phyloP scores from a whole-genome alignment of 306 rosid genomes.

The Vigna reflexopilosa region DNA sequence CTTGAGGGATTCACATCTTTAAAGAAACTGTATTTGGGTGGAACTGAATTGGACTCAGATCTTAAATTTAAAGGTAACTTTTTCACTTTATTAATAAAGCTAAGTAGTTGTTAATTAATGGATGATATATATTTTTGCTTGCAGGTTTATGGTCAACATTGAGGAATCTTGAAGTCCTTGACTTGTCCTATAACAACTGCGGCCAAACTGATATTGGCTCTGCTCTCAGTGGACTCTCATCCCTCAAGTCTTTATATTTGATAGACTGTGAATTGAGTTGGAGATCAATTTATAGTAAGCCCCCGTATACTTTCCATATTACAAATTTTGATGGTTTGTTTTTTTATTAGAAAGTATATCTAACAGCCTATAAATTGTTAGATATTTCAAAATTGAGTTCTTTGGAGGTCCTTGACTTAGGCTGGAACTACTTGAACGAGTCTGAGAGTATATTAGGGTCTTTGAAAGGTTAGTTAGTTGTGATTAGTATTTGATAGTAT shows the following conservation, averaged over 20 bases:
- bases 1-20: constrained; percentile 19
- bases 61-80: constrained; percentile 18
- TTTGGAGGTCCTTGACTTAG: not conserved
- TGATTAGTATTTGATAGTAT: not conserved
- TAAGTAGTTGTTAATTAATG: too few relatives aligned
- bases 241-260: constrained; percentile 23
- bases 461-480: not conserved
- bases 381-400: not conserved
- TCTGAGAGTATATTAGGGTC: not conserved
- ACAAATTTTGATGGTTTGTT: not conserved
- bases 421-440: not conserved
- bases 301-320: not conserved
- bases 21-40: not conserved
- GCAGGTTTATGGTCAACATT: not conserved
- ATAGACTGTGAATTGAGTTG: rapidly evolving
- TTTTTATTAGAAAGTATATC: not conserved
- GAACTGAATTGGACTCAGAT: not conserved
- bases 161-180: constrained; percentile 30
- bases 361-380: not conserved
- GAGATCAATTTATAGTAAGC: not conserved
- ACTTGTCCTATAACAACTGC: not conserved
- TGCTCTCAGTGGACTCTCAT: constrained; percentile 17
- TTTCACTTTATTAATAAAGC: too few relatives aligned
- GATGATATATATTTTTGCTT: not conserved
- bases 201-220: not conserved